Percentiles rank a stretch among this genome's conserved stretches.
These are phyloP conservation scores for Ascochyta pisi DNA, from an alignment of 2,329 filamentous ascomycete species.

Conservation along the genomic window DNA sequence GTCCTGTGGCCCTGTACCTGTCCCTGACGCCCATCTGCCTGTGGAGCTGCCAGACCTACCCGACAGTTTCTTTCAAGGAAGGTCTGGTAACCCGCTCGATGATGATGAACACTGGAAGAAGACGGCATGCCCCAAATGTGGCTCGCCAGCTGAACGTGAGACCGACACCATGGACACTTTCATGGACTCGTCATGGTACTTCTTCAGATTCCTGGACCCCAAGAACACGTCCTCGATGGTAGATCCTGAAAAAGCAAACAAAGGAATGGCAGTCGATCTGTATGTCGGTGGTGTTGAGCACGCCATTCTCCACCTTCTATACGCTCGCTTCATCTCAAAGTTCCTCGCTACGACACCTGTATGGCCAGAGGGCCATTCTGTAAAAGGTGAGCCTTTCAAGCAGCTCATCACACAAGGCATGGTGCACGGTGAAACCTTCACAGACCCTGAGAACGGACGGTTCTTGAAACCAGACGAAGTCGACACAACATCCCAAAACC, in stretches of 20 bases:
- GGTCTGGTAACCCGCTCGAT: slow-evolving; percentile 78
- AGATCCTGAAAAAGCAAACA: slow-evolving; percentile 63
- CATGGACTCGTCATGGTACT: slow-evolving; percentile 96
- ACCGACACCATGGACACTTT: slow-evolving; percentile 98
- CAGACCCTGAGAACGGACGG: slow-evolving; percentile 74
- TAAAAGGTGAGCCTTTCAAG: slow-evolving; percentile 75
- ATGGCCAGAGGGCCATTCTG: slow-evolving; percentile 45
- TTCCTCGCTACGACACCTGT: slow-evolving; percentile 70
- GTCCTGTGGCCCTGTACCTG: slow-evolving; percentile 78
- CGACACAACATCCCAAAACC: slow-evolving; percentile 67
- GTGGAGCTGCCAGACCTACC: slow-evolving; percentile 75
- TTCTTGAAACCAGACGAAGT: slow-evolving; percentile 81
- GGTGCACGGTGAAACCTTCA: slow-evolving; percentile 87
- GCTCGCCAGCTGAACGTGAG: slow-evolving; percentile 74
- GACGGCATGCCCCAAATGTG: slow-evolving; percentile 76
- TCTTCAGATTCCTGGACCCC: slow-evolving; percentile 77
- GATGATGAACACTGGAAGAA: slow-evolving; percentile 75
- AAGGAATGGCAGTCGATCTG: slow-evolving; percentile 77
- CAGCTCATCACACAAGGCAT: slow-evolving; percentile 88
- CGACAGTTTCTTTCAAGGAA: slow-evolving; percentile 71
- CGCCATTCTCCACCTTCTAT: slow-evolving; percentile 87
- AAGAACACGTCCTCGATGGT: slow-evolving; percentile 69
- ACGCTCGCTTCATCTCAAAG: slow-evolving; percentile 89
- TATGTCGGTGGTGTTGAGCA: slow-evolving; percentile 92
- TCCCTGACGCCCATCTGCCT: slow-evolving; percentile 77